phyloP scores from a whole-genome alignment of 345 rosid genomes.

The Noccaea caerulescens region DNA sequence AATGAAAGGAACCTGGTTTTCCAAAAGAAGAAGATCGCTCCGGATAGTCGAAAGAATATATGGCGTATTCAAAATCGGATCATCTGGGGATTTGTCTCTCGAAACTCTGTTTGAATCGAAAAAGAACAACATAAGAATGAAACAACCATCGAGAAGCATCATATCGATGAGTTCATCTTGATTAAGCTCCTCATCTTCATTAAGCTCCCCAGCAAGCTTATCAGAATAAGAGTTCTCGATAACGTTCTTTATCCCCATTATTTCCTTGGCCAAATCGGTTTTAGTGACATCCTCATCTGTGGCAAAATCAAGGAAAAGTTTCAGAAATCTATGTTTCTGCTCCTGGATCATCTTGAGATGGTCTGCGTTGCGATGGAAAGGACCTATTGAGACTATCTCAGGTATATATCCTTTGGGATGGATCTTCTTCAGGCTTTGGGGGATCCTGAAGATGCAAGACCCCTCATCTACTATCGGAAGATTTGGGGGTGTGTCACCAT shows the following conservation, averaged over 20 bases:
- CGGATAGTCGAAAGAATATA: conserved; percentile 40
- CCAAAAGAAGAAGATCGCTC: conserved; percentile 15
- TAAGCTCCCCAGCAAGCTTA: neutral
- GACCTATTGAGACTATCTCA: conserved; percentile 50
- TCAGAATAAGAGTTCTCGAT: conserved; percentile 35
- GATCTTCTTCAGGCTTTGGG: neutral
- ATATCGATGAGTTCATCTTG: conserved; percentile 38
- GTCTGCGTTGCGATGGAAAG: conserved; percentile 47
- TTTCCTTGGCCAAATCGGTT: neutral
- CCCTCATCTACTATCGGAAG: neutral
- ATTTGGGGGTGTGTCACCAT: neutral
- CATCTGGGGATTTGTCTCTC: neutral
- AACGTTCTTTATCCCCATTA: conserved; percentile 1
- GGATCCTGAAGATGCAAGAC: neutral
- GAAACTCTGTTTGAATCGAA: neutral
- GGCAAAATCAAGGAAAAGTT: conserved; percentile 14
- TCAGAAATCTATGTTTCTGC: conserved; percentile 47
- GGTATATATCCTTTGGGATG: conserved; percentile 39
- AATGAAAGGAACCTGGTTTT: conserved; percentile 21
- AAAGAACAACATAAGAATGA: conserved; percentile 51
- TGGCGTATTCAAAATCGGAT: neutral
- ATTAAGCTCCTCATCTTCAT: neutral
- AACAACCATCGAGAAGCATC: conserved; percentile 61
- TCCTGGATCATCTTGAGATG: conserved; percentile 49
- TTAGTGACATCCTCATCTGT: neutral